A percentile compares a stretch with the other conserved stretches of the same genome.
Evolutionary conservation across 257 asterid genomes (phyloP).

Genomic region (Fraxinus excelsior): DNA sequence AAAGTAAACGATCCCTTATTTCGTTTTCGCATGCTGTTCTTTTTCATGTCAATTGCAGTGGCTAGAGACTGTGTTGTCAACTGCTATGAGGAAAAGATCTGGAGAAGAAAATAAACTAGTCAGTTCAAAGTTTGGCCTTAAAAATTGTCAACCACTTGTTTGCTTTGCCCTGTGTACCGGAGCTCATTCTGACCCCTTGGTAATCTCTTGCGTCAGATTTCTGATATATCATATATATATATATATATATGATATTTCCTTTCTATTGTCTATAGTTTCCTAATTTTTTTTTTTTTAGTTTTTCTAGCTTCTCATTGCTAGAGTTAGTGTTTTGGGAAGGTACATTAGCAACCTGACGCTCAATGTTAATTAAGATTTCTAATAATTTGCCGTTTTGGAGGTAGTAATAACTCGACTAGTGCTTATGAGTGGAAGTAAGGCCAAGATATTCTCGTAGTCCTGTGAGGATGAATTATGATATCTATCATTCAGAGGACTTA

Average conservation of each 20-base stretch:
- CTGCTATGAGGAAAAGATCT: conserved; percentile 56
- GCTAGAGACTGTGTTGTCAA: conserved; percentile 58
- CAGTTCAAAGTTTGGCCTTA: conserved; percentile 50
- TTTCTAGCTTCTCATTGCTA: not conserved
- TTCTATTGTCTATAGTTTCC: not conserved
- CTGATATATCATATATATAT: not conserved
- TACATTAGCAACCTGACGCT: not conserved
- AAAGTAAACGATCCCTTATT: not conserved
- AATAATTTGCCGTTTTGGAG: not conserved
- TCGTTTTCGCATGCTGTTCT: not conserved
- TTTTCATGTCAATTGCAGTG: conserved; percentile 36
- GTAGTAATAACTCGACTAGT: not conserved
- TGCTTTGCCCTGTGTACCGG: conserved; percentile 63
- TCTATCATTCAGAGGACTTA: not conserved
- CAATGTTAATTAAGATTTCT: not conserved
- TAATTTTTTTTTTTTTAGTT: no score
- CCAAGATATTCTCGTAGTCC: not conserved
- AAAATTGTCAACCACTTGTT: conserved; percentile 48
- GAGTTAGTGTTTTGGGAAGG: not conserved
- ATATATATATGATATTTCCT: not conserved
- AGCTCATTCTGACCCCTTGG: conserved; percentile 63
- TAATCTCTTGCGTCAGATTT: conserved; percentile 26
- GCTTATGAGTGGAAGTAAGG: not conserved
- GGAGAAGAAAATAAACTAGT: conserved; percentile 50
- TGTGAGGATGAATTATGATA: not conserved